A percentile compares a stretch with the other conserved stretches of the same genome.
Conservation (phyloP, 2,329 filamentous ascomycete genomes). For the Neonectria hederae region DNA sequence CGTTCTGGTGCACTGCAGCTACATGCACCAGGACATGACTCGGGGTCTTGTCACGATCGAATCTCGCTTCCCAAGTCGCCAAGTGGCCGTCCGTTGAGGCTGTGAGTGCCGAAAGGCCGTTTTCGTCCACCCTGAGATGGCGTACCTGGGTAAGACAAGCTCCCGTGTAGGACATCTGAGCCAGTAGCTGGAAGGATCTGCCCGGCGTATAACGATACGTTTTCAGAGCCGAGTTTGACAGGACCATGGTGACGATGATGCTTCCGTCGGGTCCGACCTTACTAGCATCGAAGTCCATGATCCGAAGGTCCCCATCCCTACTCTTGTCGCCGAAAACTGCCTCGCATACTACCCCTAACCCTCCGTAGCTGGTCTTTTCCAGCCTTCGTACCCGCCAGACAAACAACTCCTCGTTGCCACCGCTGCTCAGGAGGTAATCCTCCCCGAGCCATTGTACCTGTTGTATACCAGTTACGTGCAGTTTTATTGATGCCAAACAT, state of each 20-base stretch:
- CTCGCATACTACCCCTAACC: conserved; percentile 67
- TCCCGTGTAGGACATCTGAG: conserved; percentile 70
- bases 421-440: conserved; percentile 82
- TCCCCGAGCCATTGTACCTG: conserved; percentile 79
- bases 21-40: conserved; percentile 45
- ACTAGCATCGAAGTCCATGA: conserved; percentile 78
- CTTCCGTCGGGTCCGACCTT: conserved; percentile 32
- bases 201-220: conserved; percentile 60
- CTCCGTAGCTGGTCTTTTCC: conserved; percentile 55
- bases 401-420: conserved; percentile 88
- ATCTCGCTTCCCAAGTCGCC: conserved; percentile 44
- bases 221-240: conserved; percentile 85
- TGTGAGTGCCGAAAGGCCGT: conserved; percentile 63
- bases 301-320: conserved; percentile 73
- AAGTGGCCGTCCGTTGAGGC: conserved; percentile 85
- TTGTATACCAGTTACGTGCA: conserved; percentile 86
- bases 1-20: conserved; percentile 77
- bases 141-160: conserved; percentile 78
- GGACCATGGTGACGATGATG: conserved; percentile 74
- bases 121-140: conserved; percentile 49
- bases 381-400: conserved; percentile 76
- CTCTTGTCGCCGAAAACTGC: conserved; percentile 62
- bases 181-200: conserved; percentile 59
- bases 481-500: conserved; percentile 74
- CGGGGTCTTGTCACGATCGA: conserved; percentile 3